Evolutionary conservation across 345 rosid species (phyloP), one percentile per base, ranked within the genome.

Genomic region (Turnera subulata): DNA sequence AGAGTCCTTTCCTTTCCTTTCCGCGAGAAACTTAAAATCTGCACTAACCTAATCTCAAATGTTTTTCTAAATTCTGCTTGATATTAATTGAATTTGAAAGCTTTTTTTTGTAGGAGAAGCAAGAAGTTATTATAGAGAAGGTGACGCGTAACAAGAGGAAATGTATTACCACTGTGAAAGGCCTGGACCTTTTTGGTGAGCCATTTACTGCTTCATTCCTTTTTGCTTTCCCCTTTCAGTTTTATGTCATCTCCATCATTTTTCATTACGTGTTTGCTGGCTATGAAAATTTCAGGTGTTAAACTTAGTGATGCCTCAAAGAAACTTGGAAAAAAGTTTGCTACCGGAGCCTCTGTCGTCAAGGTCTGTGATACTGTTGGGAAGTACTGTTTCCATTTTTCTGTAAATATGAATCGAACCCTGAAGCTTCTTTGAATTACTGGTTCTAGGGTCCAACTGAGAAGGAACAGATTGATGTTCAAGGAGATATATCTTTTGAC

Each of bases 291-390:
- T 69, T 63, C 78, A 92, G 98, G 98, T 52, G 71, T 92, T 64
- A 92, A 92, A 79, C 86, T 92, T 23, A 86, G 86, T 54, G 97
- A 92, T 21, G 98, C 98, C 25, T 83, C 97, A 3, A 92, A 92
- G 72, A 92, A 83, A 68, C 89, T 92, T 6, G 98, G 98, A 64
- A 90, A 89, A 68, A 92, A 92, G 83, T 92, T 89, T 72, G 97
- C 97, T 47, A 92, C 98, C 10, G 97, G 97, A 60, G 97, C 98
- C 47, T 92, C 98, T 13, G 97, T 89, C 65, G 96, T 92, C 50
- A 92, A 92, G 98, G 98, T 92, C 33, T 58, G 70, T 60, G 15
- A 45, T 67, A 38, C 59, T 40, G 40, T 35, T 35, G 40, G 26
- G 35, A 32, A 24, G 17, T 58, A 33, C 59, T n/a, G 9, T n/a